Percentiles rank a stretch among this genome's conserved stretches.
Evolutionary conservation across 1,284 basidiomycete genomes (phyloP).

Genomic region (Anthracocystis setariae): DNA sequence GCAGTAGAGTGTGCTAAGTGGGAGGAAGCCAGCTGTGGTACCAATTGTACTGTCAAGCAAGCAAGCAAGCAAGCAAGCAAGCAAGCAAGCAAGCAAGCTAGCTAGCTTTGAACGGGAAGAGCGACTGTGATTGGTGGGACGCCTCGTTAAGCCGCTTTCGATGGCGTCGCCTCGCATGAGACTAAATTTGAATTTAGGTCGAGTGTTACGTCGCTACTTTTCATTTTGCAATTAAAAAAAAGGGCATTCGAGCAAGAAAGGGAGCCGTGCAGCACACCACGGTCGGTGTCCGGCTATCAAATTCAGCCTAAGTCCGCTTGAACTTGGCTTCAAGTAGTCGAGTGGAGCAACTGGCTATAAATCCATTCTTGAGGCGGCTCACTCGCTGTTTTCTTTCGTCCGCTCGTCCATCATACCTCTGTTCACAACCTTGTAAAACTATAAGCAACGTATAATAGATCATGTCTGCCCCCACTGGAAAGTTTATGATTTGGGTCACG

Average conservation of each 20-base stretch:
- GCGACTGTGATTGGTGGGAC: conserved; percentile 6
- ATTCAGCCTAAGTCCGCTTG: conserved; percentile 5
- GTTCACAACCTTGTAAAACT: background rate
- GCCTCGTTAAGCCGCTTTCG: background rate
- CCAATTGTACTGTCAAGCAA: no score
- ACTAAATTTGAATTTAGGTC: conserved; percentile 2
- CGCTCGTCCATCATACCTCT: background rate
- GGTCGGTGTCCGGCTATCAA: conserved; percentile 4
- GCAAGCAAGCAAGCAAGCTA: no score
- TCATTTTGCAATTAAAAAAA: conserved; percentile 1
- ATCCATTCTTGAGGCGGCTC: no score
- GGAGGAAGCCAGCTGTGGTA: no score
- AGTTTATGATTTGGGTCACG: conserved; percentile 44
- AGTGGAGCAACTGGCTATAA: background rate
- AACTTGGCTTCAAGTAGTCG: no score
- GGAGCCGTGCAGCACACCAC: background rate
- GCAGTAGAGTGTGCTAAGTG: no score
- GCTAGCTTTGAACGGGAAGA: background rate
- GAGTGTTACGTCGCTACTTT: no score
- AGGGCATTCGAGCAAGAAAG: no score
- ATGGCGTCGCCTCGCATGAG: background rate
- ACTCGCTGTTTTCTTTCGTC: no score
- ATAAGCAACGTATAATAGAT: background rate
- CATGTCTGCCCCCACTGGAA: conserved; percentile 44
- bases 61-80: no score